A percentile compares a stretch with the other conserved stretches of the same genome.
Evolutionary conservation across 2,329 filamentous ascomycete species (phyloP).

Genomic region (Microsporum ferrugineum): DNA sequence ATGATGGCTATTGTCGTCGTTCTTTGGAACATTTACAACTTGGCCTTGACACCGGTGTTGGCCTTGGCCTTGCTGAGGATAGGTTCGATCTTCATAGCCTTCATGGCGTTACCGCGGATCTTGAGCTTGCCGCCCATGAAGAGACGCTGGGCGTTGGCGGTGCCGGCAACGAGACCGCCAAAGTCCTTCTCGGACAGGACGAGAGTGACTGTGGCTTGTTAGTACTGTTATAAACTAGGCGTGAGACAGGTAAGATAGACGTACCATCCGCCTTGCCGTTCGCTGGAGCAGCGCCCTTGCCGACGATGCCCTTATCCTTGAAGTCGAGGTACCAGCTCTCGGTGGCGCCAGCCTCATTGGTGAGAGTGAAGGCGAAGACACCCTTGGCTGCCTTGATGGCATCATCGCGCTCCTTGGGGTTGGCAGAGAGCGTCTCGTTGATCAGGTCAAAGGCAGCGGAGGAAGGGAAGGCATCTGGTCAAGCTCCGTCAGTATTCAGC

Average conservation of each 20-base stretch:
- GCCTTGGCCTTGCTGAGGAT: slow-evolving; percentile 78
- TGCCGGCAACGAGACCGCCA: slow-evolving; percentile 65
- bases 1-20: neutral
- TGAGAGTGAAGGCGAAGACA: slow-evolving; percentile 83
- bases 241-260: neutral
- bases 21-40: slow-evolving; percentile 50
- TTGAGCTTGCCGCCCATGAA: slow-evolving; percentile 99
- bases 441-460: slow-evolving; percentile 88
- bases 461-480: slow-evolving; percentile 54
- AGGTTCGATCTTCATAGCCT: slow-evolving; percentile 88
- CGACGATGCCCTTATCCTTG: slow-evolving; percentile 76
- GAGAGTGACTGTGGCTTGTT: slow-evolving; percentile 57
- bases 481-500: neutral
- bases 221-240: neutral
- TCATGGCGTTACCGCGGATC: slow-evolving; percentile 97
- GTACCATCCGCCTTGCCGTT: slow-evolving; percentile 73
- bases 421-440: slow-evolving; percentile 55
- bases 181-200: slow-evolving; percentile 78
- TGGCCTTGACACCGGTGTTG: slow-evolving; percentile 48
- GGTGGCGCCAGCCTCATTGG: slow-evolving; percentile 69
- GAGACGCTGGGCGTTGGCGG: slow-evolving; percentile 85
- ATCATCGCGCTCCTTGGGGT: slow-evolving; percentile 65
- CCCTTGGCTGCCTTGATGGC: slow-evolving; percentile 81
- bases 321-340: slow-evolving; percentile 92
- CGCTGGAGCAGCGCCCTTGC: slow-evolving; percentile 55